Evolutionary conservation across 345 rosid species (phyloP), one percentile per base, ranked within the genome.

Genomic region (Mangifera indica): DNA sequence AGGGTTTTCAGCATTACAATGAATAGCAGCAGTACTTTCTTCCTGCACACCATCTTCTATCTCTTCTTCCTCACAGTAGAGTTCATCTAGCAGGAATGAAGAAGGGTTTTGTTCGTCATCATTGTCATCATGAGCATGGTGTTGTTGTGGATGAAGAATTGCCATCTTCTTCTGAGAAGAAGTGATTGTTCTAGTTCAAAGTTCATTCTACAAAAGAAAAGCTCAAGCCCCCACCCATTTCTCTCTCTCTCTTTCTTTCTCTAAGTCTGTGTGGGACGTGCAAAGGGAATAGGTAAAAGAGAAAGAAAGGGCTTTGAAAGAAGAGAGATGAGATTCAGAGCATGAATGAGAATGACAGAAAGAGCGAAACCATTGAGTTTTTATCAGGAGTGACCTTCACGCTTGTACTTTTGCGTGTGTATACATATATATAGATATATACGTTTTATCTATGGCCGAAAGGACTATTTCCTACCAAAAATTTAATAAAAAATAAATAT

Each of bases 1-100:
- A 46, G 82, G 56, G 60, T 21, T 46, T 40, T 57, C 49, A 24
- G 1, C 74, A 62, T 55, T 56, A 26, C 34, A 21, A 57, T 10
- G 59, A 53, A 0, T 57, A 46, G 25, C 64, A 54, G 4, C 14
- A 44, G 4, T 55, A 29, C 32, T 29, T 29, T 49, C 80, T 66
- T 18, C 59, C 40, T 75, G 56, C 10, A 81, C 13, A 20, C 59
- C 91, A 40, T 73, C 75, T 57, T 66, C 90, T 17, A 83, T 77
- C 75, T 87, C 76, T 17, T 85, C 96, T 55, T 91, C 94, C 66
- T 88, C 91, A 78, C 97, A 93, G 75, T 74, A 85, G 52, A 87
- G 89, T 76, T 87, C 88, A 72, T 86, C 93, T 17, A 85, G 77
- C 72, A 84, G 71, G 67, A 77, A 74, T 2, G 79, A 75, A 42